phyloP scores from a whole-genome alignment of 1,284 basidiomycete species.

The Fomitopsis schrenkii region DNA sequence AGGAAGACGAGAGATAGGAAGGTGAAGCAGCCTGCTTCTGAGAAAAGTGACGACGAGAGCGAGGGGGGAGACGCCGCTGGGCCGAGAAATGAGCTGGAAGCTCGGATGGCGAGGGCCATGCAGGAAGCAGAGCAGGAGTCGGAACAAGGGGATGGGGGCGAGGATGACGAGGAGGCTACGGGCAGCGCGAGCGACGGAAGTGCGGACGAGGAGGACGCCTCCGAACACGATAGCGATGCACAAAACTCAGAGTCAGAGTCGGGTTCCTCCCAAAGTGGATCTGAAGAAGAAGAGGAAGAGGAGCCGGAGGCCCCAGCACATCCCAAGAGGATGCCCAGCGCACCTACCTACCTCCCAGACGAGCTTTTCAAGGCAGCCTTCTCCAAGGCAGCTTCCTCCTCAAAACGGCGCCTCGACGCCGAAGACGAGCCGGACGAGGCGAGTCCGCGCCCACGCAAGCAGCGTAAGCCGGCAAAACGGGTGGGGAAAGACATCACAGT shows the following conservation, averaged over 20 bases:
- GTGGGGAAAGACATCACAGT: conserved; percentile 26
- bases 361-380: conserved; percentile 32
- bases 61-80: background rate
- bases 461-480: conserved; percentile 22
- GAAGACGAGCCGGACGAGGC: conserved; percentile 5
- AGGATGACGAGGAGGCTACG: conserved; percentile 5
- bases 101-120: conserved; percentile 32
- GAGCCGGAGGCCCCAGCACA: background rate
- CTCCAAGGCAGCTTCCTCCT: conserved; percentile 13
- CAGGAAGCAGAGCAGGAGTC: conserved; percentile 26
- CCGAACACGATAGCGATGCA: background rate
- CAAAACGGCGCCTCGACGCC: conserved; percentile 7
- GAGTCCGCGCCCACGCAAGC: conserved; percentile 8
- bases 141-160: conserved; percentile 27
- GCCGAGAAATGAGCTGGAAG: conserved; percentile 17
- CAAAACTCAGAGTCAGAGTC: background rate
- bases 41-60: background rate
- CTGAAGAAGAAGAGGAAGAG: too few species aligned
- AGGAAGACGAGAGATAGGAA: background rate
- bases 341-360: conserved; percentile 28
- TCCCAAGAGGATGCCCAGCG: background rate
- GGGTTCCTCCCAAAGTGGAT: background rate
- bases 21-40: background rate
- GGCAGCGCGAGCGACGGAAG: conserved; percentile 1
- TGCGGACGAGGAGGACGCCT: background rate